A percentile compares a stretch with the other conserved stretches of the same genome.
Conservation (phyloP, 495 filamentous ascomycete genomes). For the Oidiodendron maius region DNA sequence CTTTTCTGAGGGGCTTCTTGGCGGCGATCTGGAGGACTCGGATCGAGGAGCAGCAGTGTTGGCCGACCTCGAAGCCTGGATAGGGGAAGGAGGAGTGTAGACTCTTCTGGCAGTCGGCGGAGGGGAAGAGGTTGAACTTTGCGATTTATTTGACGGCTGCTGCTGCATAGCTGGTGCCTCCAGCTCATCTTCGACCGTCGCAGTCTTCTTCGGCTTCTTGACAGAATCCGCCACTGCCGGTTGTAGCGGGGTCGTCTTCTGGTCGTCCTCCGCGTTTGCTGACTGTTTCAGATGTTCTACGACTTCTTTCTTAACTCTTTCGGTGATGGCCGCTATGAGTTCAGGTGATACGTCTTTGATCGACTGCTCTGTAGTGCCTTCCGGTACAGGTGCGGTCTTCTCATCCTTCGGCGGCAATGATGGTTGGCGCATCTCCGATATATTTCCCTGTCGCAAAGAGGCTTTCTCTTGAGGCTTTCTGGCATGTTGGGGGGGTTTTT, state of each 20-base stretch:
- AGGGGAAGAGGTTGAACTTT: slow-evolving; percentile 20
- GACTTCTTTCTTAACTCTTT: slow-evolving; percentile 20
- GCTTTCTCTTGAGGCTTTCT: slow-evolving; percentile 14
- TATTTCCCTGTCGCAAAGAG: slow-evolving; percentile 1
- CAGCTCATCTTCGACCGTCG: slow-evolving; percentile 10
- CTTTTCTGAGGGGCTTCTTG: slow-evolving; percentile 17
- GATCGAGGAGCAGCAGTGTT: background rate
- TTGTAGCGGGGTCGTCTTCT: background rate
- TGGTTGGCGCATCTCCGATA: slow-evolving; percentile 9
- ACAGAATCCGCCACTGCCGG: slow-evolving; percentile 4
- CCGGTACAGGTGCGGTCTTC: slow-evolving; percentile 14
- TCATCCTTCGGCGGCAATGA: slow-evolving; percentile 7
- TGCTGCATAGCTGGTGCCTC: slow-evolving; percentile 13
- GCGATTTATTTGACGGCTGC: slow-evolving; percentile 14
- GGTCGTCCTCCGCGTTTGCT: slow-evolving; percentile 13
- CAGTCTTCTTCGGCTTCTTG: slow-evolving; percentile 18
- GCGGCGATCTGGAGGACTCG: slow-evolving; percentile 11
- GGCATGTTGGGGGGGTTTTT: slow-evolving; percentile 12
- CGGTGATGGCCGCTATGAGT: slow-evolving; percentile 19
- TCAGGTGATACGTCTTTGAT: slow-evolving; percentile 18
- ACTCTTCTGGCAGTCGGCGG: slow-evolving; percentile 17
- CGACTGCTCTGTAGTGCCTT: slow-evolving; percentile 4
- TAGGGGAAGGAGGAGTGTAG: slow-evolving; percentile 21
- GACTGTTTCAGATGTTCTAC: slow-evolving; percentile 22
- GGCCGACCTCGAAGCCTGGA: slow-evolving; percentile 6